phyloP scores from a whole-genome alignment of 768 basidiomycete species.

The Psilocybe azurescens region DNA sequence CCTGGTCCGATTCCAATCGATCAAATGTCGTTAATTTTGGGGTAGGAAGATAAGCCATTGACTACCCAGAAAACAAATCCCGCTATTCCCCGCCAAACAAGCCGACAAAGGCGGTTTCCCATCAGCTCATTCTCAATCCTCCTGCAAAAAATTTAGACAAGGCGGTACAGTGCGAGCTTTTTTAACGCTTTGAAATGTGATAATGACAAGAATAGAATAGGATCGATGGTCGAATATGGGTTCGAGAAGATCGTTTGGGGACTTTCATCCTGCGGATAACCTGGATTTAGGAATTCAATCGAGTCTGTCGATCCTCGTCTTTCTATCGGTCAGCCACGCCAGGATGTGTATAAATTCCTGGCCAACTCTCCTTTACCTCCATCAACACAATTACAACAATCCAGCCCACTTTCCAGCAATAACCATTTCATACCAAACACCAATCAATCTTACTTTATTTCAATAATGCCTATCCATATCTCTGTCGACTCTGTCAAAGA shows the following conservation, averaged over 20 bases:
- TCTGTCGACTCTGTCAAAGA: conserved; percentile 6
- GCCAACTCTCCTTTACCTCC: neutral
- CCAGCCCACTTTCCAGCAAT: neutral
- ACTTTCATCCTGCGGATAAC: neutral
- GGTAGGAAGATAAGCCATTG: neutral
- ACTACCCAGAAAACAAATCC: neutral
- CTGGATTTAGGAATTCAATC: neutral
- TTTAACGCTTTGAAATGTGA: neutral
- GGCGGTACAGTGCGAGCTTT: neutral
- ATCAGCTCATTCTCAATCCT: neutral
- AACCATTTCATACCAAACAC: neutral
- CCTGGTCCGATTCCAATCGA: neutral
- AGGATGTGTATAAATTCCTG: neutral
- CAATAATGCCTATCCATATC: conserved; percentile 6
- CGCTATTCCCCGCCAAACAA: neutral
- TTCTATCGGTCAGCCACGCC: neutral
- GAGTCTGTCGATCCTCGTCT: neutral
- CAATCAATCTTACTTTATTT: neutral
- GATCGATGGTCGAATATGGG: neutral
- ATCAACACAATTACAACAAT: neutral
- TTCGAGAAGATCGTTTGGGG: too few relatives aligned
- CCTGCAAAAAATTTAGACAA: neutral
- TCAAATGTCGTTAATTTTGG: neutral
- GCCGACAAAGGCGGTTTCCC: neutral
- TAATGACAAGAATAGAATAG: neutral